Evolutionary conservation across 192 early-diverging fungal genomes (phyloP).

Genomic region (Coemansia sp.): DNA sequence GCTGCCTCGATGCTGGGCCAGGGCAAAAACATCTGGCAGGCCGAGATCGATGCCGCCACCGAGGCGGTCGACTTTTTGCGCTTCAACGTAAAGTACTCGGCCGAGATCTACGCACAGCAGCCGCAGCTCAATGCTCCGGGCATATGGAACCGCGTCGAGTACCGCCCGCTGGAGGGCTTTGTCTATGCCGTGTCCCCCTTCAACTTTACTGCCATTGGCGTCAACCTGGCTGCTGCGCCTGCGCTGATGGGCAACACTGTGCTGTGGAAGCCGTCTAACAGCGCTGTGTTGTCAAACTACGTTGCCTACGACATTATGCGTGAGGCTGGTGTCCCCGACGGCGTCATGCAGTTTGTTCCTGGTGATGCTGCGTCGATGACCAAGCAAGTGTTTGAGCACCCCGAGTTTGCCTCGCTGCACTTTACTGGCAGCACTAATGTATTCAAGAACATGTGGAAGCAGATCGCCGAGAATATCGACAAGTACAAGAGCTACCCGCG

Average conservation of each 20-base stretch:
- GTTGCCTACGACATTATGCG: slow-evolving; percentile 85
- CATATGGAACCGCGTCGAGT: slow-evolving; percentile 95
- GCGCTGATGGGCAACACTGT: slow-evolving; percentile 98
- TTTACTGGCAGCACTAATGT: slow-evolving; percentile 94
- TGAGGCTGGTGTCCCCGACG: slow-evolving; percentile 95
- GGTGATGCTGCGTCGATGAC: slow-evolving; percentile 84
- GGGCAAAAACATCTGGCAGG: slow-evolving; percentile 98
- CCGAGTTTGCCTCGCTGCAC: slow-evolving; percentile 94
- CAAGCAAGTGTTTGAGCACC: slow-evolving; percentile 77
- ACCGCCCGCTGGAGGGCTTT: slow-evolving; percentile 96
- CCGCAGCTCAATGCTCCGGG: slow-evolving; percentile 82
- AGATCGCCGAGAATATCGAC: slow-evolving; percentile 89
- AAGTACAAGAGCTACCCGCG: slow-evolving; percentile 92
- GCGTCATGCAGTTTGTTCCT: slow-evolving; percentile 97
- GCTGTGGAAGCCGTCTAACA: slow-evolving; percentile 94
- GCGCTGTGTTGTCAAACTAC: slow-evolving; percentile 88
- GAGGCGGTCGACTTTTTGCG: slow-evolving; percentile 94
- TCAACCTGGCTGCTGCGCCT: slow-evolving; percentile 89
- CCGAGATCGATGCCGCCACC: slow-evolving; percentile 97
- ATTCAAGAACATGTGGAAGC: slow-evolving; percentile 92
- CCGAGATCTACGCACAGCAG: slow-evolving; percentile 92
- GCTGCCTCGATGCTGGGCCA: slow-evolving; percentile 98
- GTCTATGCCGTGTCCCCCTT: slow-evolving; percentile 97
- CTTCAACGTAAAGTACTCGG: slow-evolving; percentile 92
- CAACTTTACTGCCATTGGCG: slow-evolving; percentile 99